These are phyloP conservation scores for Dactylellina cionopaga DNA, from an alignment of 2,329 filamentous ascomycete species.

Conservation along the genomic window DNA sequence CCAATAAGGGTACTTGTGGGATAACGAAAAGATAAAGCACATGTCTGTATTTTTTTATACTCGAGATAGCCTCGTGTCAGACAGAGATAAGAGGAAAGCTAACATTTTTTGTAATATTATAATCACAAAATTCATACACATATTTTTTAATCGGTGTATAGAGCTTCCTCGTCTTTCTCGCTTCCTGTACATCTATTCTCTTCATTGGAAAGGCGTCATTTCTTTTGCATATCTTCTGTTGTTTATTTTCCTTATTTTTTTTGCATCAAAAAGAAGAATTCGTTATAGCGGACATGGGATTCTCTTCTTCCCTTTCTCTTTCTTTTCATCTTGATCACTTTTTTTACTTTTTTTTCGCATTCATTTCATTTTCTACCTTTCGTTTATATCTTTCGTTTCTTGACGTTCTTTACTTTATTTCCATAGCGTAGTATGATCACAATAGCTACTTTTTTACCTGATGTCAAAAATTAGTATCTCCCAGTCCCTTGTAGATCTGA, in stretches of 20 bases:
- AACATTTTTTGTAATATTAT: conserved; percentile 20
- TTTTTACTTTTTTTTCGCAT: not conserved
- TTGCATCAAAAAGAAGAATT: conserved; percentile 40
- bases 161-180: not conserved
- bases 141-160: no score
- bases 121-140: not conserved
- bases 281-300: conserved; percentile 31
- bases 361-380: conserved; percentile 15
- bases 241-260: conserved; percentile 15
- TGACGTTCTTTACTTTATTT: conserved; percentile 11
- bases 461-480: conserved; percentile 2
- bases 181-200: conserved; percentile 27
- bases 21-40: conserved; percentile 14
- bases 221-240: conserved; percentile 4
- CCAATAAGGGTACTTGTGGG: conserved; percentile 2
- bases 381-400: conserved; percentile 5
- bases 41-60: conserved; percentile 3
- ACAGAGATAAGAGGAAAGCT: not conserved
- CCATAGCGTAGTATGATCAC: conserved; percentile 38
- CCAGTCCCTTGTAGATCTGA: no score
- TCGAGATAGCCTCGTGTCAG: not conserved
- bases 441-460: conserved; percentile 8
- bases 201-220: conserved; percentile 42
- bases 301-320: conserved; percentile 6
- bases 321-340: conserved; percentile 3